Percentiles rank a stretch among this genome's conserved stretches.
phyloP scores from a whole-genome alignment of 1,284 basidiomycete species.

The Boletus calvinii region DNA sequence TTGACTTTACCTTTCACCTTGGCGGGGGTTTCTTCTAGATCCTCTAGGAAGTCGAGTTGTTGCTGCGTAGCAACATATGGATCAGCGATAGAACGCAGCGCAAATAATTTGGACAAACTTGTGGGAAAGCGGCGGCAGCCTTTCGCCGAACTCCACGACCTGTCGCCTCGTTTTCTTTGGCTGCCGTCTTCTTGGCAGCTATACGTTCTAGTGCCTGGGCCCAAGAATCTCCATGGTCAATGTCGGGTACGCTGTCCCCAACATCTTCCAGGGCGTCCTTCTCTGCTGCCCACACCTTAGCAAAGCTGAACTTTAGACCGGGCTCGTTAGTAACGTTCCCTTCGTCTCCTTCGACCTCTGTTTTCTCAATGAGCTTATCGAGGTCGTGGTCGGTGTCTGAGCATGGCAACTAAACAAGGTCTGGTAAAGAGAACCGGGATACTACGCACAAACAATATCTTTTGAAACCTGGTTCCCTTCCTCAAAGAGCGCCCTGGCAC shows the following conservation, averaged over 20 bases:
- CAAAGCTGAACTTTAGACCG: slow-evolving; percentile 70
- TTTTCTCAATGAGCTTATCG: slow-evolving; percentile 79
- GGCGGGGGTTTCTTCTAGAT: slow-evolving; percentile 26
- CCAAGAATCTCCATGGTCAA: slow-evolving; percentile 74
- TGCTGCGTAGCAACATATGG: slow-evolving; percentile 23
- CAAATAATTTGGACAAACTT: slow-evolving; percentile 39
- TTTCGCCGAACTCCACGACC: slow-evolving; percentile 72
- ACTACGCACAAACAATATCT: slow-evolving; percentile 69
- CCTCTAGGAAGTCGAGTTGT: slow-evolving; percentile 34
- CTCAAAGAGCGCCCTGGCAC: slow-evolving; percentile 79
- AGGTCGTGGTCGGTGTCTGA: slow-evolving; percentile 78
- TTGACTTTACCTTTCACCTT: slow-evolving; percentile 27
- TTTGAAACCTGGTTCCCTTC: slow-evolving; percentile 47
- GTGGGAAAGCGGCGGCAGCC: slow-evolving; percentile 56
- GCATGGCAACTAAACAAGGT: slow-evolving; percentile 52
- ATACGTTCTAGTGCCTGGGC: slow-evolving; percentile 66
- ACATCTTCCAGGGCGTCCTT: slow-evolving; percentile 70
- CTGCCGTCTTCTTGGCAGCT: slow-evolving; percentile 49
- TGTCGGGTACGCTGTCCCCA: slow-evolving; percentile 44
- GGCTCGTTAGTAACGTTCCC: slow-evolving; percentile 45
- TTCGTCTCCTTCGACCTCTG: slow-evolving; percentile 70
- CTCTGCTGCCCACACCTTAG: slow-evolving; percentile 84
- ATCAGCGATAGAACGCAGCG: slow-evolving; percentile 3
- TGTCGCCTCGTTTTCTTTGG: slow-evolving; percentile 49
- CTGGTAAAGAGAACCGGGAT: slow-evolving; percentile 38